Conservation (phyloP, 164 flowering plant genomes). For the Macadamia tetraphylla region DNA sequence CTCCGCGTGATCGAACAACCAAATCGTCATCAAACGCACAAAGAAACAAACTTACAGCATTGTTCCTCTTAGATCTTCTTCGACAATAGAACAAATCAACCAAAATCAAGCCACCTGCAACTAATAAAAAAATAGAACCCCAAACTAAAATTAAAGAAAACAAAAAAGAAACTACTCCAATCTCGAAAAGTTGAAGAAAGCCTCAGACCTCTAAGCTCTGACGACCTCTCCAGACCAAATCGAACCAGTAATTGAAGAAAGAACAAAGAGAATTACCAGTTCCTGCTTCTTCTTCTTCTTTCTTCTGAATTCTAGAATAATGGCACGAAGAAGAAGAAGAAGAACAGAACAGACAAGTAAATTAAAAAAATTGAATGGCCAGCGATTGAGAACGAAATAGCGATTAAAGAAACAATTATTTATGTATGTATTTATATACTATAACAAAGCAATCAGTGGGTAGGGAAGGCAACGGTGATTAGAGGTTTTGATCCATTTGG, state of each 20-base stretch:
- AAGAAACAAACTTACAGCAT: neutral
- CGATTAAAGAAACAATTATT: slow-evolving; percentile 1
- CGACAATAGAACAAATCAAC: slow-evolving; percentile 3
- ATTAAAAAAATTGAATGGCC: slow-evolving; percentile 28
- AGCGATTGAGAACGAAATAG: slow-evolving; percentile 26
- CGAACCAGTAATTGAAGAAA: too few relatives aligned
- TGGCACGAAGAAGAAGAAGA: too few relatives aligned
- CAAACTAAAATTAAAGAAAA: neutral
- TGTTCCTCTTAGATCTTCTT: slow-evolving; percentile 8
- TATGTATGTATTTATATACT: neutral
- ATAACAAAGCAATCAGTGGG: neutral
- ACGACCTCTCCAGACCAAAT: too few relatives aligned
- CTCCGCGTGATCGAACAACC: neutral
- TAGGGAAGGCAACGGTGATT: neutral
- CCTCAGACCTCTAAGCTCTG: too few relatives aligned
- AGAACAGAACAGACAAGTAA: neutral
- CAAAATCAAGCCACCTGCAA: too few relatives aligned
- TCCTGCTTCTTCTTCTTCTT: too few relatives aligned
- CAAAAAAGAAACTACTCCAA: neutral
- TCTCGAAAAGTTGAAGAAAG: too few relatives aligned
- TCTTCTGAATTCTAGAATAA: too few relatives aligned
- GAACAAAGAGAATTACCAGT: too few relatives aligned
- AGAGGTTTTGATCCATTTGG: neutral
- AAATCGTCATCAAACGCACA: neutral
- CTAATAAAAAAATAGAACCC: neutral